These are phyloP conservation scores for Ballota nigra DNA, from an alignment of 257 asterid genomes.

Conservation along the genomic window DNA sequence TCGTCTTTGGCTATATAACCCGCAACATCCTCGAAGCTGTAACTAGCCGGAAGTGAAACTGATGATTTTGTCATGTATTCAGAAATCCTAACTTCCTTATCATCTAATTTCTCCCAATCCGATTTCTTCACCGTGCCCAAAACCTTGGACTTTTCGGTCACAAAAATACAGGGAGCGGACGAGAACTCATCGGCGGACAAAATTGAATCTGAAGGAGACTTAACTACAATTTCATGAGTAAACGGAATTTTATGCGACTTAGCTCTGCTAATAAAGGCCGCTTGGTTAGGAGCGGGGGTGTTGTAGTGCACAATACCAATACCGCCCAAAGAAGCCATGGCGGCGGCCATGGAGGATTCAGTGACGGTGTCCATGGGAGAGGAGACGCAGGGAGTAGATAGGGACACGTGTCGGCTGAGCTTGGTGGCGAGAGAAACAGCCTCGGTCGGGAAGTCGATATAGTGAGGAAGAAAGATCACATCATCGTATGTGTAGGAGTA, in stretches of 20 bases:
- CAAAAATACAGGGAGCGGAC: conserved; percentile 61
- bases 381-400: conserved; percentile 82
- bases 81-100: conserved; percentile 48
- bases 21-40: conserved; percentile 65
- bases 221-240: conserved; percentile 40
- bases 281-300: conserved; percentile 50
- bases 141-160: conserved; percentile 51
- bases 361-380: conserved; percentile 98
- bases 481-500: conserved; percentile 95
- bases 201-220: conserved; percentile 53
- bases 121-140: conserved; percentile 54
- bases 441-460: conserved; percentile 81
- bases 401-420: conserved; percentile 56
- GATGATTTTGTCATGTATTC: conserved; percentile 52
- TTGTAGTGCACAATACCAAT: conserved; percentile 74
- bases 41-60: conserved; percentile 51
- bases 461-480: conserved; percentile 87
- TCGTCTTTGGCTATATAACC: conserved; percentile 57
- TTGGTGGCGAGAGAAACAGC: conserved; percentile 74
- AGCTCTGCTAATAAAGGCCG: conserved; percentile 56
- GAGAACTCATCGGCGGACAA: conserved; percentile 46
- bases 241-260: conserved; percentile 74
- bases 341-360: conserved; percentile 82
- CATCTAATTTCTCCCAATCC: conserved; percentile 55
- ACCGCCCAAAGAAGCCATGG: conserved; percentile 88